These are phyloP conservation scores for Xerocomus potaroensis DNA, from an alignment of 768 basidiomycete genomes.

Conservation along the genomic window DNA sequence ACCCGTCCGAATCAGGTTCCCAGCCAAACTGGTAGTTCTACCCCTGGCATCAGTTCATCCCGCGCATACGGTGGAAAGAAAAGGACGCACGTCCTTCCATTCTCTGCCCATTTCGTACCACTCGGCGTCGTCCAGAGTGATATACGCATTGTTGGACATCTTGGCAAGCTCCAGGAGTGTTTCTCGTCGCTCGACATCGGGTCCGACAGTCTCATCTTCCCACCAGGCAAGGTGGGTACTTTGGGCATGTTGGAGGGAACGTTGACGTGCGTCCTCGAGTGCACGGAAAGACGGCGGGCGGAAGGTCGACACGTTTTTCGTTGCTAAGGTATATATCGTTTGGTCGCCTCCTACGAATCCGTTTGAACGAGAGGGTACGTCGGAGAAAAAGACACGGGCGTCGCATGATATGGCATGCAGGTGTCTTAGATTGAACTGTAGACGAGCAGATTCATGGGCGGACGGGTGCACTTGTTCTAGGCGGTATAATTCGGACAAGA, in stretches of 20 bases:
- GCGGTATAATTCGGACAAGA: slow-evolving; percentile 13
- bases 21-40: slow-evolving; percentile 76
- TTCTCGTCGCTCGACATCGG: slow-evolving; percentile 72
- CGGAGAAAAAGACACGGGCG: slow-evolving; percentile 52
- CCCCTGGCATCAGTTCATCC: not conserved
- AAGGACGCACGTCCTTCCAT: slow-evolving; percentile 56
- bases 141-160: slow-evolving; percentile 94
- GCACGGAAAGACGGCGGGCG: slow-evolving; percentile 47
- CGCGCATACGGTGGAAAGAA: not conserved
- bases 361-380: slow-evolving; percentile 29
- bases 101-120: slow-evolving; percentile 76
- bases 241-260: slow-evolving; percentile 44
- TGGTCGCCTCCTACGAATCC: slow-evolving; percentile 8
- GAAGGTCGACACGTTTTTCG: slow-evolving; percentile 36
- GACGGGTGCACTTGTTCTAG: not conserved
- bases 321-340: slow-evolving; percentile 35
- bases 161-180: slow-evolving; percentile 82
- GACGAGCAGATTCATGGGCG: slow-evolving; percentile 18
- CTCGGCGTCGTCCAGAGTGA: slow-evolving; percentile 48
- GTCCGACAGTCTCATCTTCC: slow-evolving; percentile 65
- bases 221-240: slow-evolving; percentile 59
- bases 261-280: slow-evolving; percentile 40
- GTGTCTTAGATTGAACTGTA: slow-evolving; percentile 56
- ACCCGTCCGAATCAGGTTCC: slow-evolving; percentile 83
- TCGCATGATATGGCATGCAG: slow-evolving; percentile 50